phyloP scores from a whole-genome alignment of 1,284 basidiomycete species.

The Mycosarcoma mackinlayi region DNA sequence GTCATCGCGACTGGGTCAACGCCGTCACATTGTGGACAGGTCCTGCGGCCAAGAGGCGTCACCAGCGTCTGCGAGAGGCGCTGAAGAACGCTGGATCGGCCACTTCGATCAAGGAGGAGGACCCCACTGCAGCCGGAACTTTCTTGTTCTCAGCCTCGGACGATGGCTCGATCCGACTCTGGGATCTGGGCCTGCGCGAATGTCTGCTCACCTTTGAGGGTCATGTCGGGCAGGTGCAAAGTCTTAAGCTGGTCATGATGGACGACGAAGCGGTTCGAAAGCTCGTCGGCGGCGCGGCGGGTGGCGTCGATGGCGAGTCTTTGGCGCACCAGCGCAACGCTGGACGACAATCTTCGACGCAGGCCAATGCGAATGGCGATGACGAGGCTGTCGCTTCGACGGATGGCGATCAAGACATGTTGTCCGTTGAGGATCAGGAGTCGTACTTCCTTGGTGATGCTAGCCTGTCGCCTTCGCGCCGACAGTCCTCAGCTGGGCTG shows the following conservation, averaged over 20 bases:
- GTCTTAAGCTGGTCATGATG: constrained; percentile 79
- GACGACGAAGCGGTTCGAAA: constrained; percentile 62
- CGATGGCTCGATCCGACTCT: constrained; percentile 90
- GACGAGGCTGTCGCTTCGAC: constrained; percentile 1
- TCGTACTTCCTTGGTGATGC: constrained; percentile 43
- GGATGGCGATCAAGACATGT: constrained; percentile 39
- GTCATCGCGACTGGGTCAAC: constrained; percentile 97
- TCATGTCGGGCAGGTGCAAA: constrained; percentile 95
- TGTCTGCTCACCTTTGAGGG: constrained; percentile 88
- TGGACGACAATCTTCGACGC: background rate
- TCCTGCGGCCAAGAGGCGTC: constrained; percentile 65
- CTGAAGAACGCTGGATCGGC: constrained; percentile 38
- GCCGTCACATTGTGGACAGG: constrained; percentile 93
- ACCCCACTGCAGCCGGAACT: constrained; percentile 45
- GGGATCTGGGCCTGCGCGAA: constrained; percentile 85
- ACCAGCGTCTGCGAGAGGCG: constrained; percentile 44
- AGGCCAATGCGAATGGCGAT: constrained; percentile 3
- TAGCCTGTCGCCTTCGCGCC: constrained; percentile 23
- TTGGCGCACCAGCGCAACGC: constrained; percentile 22
- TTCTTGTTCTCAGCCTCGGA: constrained; percentile 91
- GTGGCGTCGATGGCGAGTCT: constrained; percentile 57
- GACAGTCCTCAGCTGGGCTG: constrained; percentile 6
- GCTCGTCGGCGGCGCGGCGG: constrained; percentile 55
- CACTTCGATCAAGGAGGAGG: constrained; percentile 71
- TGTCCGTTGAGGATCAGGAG: constrained; percentile 46